phyloP scores from a whole-genome alignment of 75 land plant genomes.

The Sequoiadendron giganteum region DNA sequence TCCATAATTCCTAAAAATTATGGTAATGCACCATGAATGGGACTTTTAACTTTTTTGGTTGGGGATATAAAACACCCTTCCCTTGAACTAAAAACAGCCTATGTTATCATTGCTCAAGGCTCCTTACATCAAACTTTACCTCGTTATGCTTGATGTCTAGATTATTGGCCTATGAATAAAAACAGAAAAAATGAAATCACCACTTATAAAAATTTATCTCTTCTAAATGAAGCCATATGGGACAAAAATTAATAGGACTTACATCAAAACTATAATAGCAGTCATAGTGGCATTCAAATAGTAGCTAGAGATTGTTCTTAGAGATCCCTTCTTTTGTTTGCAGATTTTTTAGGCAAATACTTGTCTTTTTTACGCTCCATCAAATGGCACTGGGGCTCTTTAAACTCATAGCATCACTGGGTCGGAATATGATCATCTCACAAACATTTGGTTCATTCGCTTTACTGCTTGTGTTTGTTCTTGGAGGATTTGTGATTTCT shows the following conservation, averaged over 20 bases:
- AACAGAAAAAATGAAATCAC: not conserved
- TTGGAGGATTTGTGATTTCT: constrained; percentile 48
- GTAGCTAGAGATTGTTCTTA: not conserved
- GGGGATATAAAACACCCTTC: not conserved
- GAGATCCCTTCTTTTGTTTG: constrained; percentile 4
- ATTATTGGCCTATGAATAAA: not conserved
- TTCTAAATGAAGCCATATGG: not conserved
- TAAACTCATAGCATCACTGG: constrained; percentile 33
- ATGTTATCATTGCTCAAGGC: not conserved
- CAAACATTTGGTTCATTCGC: not conserved
- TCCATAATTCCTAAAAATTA: not conserved
- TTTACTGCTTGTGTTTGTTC: constrained; percentile 25
- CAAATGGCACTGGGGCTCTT: constrained; percentile 54
- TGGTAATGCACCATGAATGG: not conserved
- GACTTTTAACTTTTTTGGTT: not conserved
- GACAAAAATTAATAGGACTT: not conserved
- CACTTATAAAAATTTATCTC: not conserved
- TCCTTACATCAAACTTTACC: not conserved
- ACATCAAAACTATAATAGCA: not conserved
- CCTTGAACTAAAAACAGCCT: not conserved
- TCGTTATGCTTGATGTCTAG: not conserved
- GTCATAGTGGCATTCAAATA: not conserved
- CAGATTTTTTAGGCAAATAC: constrained; percentile 45
- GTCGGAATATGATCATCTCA: constrained; percentile 39
- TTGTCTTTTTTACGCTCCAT: constrained; percentile 28